Evolutionary conservation across 2,329 filamentous ascomycete species (phyloP), one percentile per base, ranked within the genome.

Genomic region (Ramularia endophylla): DNA sequence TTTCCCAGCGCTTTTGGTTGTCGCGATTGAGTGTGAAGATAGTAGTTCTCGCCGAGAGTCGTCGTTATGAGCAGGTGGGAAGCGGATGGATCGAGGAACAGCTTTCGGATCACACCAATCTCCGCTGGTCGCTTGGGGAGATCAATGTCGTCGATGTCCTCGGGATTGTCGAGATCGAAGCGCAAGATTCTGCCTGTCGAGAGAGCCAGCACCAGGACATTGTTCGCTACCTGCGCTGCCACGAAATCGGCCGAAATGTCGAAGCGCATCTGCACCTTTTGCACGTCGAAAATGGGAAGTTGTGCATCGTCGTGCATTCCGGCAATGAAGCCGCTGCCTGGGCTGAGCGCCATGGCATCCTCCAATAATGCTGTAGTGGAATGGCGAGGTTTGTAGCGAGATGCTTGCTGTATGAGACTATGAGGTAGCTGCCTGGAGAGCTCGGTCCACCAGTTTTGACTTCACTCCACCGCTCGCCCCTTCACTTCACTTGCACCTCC

Each of bases 141-240:
- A 64, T 98, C 92, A 63, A 98, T 95, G 66, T 98, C 90, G 68
- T 98, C 92, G 58, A 98, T 95, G 65, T 98, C 92, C 60, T 89
- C 87, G 5, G 92, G 85, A 58, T 83, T 86, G 65, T 95, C 88
- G 38, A 97, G 71, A 63, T 97, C 92, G 63, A 98, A 98, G 46
- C 92, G 81, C 45, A 98, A 71, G 50, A 98, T 92, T 55, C 90
- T 83, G 37, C 88, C 87, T 44, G 90, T 95, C 4, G 88, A 90
- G 27, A 98, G 76, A 29, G 92, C 92, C 38, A 98, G 74, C 16
- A 97, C 81, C 43, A 98, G 77, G 47, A 97, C 89, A 71, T 98
- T 95, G 67, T 98, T 97, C 51, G 90, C 89, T 41, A 97, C 90
- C 66, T 95, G 89, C 29, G 89, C 89, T 13, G 92, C 89, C 35